Base-by-base conservation (phyloP, 2,329 filamentous ascomycete species). In the Xylariales sp. region DNA sequence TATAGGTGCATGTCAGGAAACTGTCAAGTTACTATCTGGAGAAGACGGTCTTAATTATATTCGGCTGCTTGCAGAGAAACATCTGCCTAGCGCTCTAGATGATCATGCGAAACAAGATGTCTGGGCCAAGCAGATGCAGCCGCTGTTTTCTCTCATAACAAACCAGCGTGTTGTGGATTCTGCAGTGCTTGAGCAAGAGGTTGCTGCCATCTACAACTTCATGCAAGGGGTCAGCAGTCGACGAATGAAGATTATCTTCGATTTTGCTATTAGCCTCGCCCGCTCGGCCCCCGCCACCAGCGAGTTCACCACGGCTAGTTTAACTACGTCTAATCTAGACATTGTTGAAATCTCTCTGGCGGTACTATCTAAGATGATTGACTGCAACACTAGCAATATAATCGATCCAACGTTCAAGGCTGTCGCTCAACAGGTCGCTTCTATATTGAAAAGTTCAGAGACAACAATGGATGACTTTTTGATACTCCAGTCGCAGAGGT, bases 181-280 rank as follows among this genome's bases (percentile, higher is more conserved):
- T 7, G 76, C 78, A 10, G 73, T 82, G 0, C 71, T 83, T 14
- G 81, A 83, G 60, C 75, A 79, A 43, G 72, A 82, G 41, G 78
- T 81, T 1, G 75, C 78, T 2, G 62, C 56, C 0, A 67, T 83
- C 4, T 82, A 80, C 63, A 69, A 70, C 10, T 79, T 78, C 39
- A 71, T 81, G 48, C 45, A 72, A 69, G 73, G 69, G 50, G 69
- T 50, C 63, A 52, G 28, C n/a, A 64, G 41, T 41, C 67, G 5
- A 55, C 46, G 59, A 18, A 66, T 50, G 56, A 18, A 45, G 63
- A 36, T 14, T 53, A 48, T 64, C 5, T 69, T 69, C 30, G 39
- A 60, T 28, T 69, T 69, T 36, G 32, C 28, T 18, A 34, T 67
- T 36, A n/a, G 43, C 5, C 9, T 67, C 1, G 43, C 43, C 30